Evolutionary conservation across 208 protist genomes (phyloP), one percentile per base, ranked within the genome.

Genomic region (Trypanosoma mega): DNA sequence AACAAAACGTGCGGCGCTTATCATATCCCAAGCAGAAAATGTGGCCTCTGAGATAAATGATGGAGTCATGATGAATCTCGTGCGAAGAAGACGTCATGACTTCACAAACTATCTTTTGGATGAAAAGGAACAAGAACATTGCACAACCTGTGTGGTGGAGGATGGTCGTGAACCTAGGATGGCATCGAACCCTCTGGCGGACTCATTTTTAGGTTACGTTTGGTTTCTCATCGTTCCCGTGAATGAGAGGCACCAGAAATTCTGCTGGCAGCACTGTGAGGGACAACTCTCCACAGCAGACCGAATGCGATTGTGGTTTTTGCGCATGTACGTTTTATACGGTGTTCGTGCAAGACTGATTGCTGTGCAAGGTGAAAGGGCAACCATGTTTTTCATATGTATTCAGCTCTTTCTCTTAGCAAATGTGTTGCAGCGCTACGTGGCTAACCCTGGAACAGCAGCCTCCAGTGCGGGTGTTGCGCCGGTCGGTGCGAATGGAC

Each of bases 211-310:
- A 29, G 12, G 62, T 14, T 20, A 58, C 1, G 45, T 65, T 30
- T 80, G 78, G 74, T 80, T 71, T 47, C 52, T 71, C 30, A 51
- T 66, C 6, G 58, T 63, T 3, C 63, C 67, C 21, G 27, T 77
- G 14, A 61, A 66, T 47, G 37, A 33, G 43, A 50, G 68, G 3
- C 79, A 82, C 46, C 34, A 41, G 16, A 39, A 51, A 0, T 75
- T 77, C 24, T 85, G 79, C 62, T 70, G 68, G 49, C 21, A 62
- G 2, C 23, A 79, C 24, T 85, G 79, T 48, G 79, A 81, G 41
- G 79, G 51, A 6, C 56, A 48, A 21, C 54, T 85, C 27, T 43
- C 55, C 12, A 16, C 55, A 7, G 31, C 48, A 6, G 68, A 62
- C 7, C 60, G 68, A 2, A 16, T 73, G 9, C n/a, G 27, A 6